Evolutionary conservation across 306 rosid species (phyloP).

Genomic region (Hippophae tibetana): DNA sequence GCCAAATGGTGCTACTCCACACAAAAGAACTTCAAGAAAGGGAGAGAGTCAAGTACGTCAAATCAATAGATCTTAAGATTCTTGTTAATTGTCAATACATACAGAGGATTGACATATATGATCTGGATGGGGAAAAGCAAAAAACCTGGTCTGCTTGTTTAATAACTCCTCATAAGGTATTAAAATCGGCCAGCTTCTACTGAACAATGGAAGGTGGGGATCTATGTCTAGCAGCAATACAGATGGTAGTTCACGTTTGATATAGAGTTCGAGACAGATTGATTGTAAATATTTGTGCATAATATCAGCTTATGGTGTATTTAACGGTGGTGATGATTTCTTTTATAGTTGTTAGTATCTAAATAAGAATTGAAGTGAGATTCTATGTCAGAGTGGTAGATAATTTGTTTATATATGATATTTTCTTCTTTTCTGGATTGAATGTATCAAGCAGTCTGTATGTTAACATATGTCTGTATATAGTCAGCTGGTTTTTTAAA

Average conservation of each 20-base stretch:
- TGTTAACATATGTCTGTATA: too few species aligned
- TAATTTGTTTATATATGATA: too few species aligned
- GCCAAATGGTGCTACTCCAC: constrained; percentile 15
- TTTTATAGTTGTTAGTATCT: neutral
- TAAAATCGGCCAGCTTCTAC: too few species aligned
- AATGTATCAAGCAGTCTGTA: too few species aligned
- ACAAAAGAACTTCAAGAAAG: constrained; percentile 19
- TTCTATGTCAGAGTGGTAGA: too few species aligned
- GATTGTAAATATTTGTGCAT: constrained; percentile 22
- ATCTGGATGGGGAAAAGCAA: constrained; percentile 1
- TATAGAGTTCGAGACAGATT: neutral
- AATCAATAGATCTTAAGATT: constrained; percentile 6
- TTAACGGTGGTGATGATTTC: constrained; percentile 3
- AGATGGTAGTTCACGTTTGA: too few species aligned
- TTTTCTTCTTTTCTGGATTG: too few species aligned
- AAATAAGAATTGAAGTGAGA: too few species aligned
- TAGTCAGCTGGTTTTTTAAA: too few species aligned
- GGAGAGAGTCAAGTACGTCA: constrained; percentile 19
- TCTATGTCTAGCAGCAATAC: too few species aligned
- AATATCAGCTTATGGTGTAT: constrained; percentile 10
- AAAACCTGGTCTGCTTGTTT: neutral
- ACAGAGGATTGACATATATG: neutral
- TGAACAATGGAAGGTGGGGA: too few species aligned
- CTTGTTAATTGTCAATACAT: neutral
- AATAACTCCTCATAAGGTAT: too few species aligned